A percentile compares a stretch with the other conserved stretches of the same genome.
Evolutionary conservation across 345 rosid species (phyloP).

Genomic region (Microthlaspi erraticum): DNA sequence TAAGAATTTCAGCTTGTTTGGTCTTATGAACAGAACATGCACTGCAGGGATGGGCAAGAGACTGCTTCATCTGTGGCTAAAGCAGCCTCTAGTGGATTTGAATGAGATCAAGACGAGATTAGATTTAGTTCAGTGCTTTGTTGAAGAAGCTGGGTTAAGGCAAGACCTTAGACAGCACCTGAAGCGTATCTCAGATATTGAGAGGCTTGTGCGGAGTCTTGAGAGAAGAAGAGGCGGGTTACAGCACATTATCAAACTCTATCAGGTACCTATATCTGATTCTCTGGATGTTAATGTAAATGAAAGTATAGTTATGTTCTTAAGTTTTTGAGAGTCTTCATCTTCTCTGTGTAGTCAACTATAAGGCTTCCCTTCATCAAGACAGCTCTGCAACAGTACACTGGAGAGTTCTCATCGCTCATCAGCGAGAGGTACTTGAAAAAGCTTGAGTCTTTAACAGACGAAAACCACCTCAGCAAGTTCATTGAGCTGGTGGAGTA

Average conservation of each 20-base stretch:
- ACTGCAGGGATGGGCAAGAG: constrained; percentile 98
- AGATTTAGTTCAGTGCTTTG: constrained; percentile 91
- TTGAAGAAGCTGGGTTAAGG: constrained; percentile 85
- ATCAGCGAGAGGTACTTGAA: constrained; percentile 71
- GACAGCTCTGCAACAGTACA: constrained; percentile 68
- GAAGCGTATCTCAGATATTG: constrained; percentile 84
- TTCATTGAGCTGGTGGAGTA: constrained; percentile 87
- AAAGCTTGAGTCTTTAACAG: constrained; percentile 58
- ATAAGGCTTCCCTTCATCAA: constrained; percentile 83
- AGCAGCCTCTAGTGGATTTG: constrained; percentile 87
- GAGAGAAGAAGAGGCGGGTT: constrained; percentile 78
- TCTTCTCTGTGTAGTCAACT: constrained; percentile 69
- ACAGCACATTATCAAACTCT: constrained; percentile 90
- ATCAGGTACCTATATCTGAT: constrained; percentile 61
- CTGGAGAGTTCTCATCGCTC: constrained; percentile 68
- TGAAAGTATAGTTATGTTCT: background rate
- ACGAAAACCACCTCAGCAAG: constrained; percentile 75
- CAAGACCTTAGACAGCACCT: constrained; percentile 95
- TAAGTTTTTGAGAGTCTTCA: constrained; percentile 17
- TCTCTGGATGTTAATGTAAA: background rate
- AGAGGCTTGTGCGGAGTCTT: constrained; percentile 68
- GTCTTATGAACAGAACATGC: constrained; percentile 98
- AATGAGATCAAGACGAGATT: constrained; percentile 73
- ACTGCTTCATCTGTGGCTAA: constrained; percentile 93
- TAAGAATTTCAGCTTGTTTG: constrained; percentile 92